Evolutionary conservation across 108 stramenopile species (phyloP).

Genomic region (Asterionellopsis glacialis): DNA sequence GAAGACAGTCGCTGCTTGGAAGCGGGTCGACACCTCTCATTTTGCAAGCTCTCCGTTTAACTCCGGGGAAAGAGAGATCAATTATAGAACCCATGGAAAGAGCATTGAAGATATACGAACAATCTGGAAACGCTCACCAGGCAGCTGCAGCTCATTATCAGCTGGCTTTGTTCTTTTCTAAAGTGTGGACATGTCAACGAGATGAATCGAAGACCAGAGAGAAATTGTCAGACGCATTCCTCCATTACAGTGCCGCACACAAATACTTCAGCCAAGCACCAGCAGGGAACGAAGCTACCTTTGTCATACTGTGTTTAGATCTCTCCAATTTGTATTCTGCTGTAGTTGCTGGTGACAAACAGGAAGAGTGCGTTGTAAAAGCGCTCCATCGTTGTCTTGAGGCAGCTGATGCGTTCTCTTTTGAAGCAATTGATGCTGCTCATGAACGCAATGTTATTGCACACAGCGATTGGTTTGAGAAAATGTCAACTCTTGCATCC

Average conservation of each 20-base stretch:
- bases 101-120: slow-evolving; percentile 67
- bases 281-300: slow-evolving; percentile 67
- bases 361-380: slow-evolving; percentile 58
- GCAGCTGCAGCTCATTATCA: slow-evolving; percentile 85
- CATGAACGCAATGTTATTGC: slow-evolving; percentile 1
- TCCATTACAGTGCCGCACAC: slow-evolving; percentile 61
- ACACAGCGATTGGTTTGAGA: slow-evolving; percentile 41
- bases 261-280: slow-evolving; percentile 47
- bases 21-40: slow-evolving; percentile 48
- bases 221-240: slow-evolving; percentile 70
- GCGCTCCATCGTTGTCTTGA: slow-evolving; percentile 72
- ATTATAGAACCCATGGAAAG: slow-evolving; percentile 80
- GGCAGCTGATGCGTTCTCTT: slow-evolving; percentile 55
- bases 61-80: slow-evolving; percentile 67
- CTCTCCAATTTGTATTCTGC: slow-evolving; percentile 69
- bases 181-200: slow-evolving; percentile 80
- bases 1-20: slow-evolving; percentile 65
- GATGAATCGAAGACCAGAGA: slow-evolving; percentile 74
- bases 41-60: slow-evolving; percentile 41
- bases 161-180: slow-evolving; percentile 67
- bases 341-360: slow-evolving; percentile 34
- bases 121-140: slow-evolving; percentile 64
- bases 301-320: slow-evolving; percentile 74
- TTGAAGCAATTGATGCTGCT: slow-evolving; percentile 19
- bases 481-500: slow-evolving; percentile 60